Evolutionary conservation across 371 early-diverging fungal species (phyloP).

Genomic region (Catenaria anguillulae): DNA sequence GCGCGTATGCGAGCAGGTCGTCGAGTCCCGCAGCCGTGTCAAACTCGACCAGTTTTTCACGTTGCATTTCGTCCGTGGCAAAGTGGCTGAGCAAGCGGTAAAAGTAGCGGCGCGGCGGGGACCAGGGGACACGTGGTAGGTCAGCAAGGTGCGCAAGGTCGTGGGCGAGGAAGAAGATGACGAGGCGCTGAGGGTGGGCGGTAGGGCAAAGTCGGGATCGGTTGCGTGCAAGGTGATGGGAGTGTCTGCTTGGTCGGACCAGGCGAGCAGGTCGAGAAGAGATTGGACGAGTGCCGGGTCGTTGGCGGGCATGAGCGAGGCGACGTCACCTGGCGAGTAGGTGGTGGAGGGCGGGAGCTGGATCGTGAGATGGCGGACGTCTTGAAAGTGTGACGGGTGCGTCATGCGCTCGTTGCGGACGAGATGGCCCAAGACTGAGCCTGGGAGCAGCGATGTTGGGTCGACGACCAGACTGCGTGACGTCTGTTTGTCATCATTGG

Average conservation of each 20-base stretch:
- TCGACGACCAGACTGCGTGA: too few species aligned
- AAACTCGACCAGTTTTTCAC: constrained; percentile 66
- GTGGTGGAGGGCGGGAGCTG: constrained; percentile 16
- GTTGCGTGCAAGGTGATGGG: constrained; percentile 29
- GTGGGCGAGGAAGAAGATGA: constrained; percentile 16
- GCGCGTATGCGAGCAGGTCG: constrained; percentile 69
- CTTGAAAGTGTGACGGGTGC: constrained; percentile 68
- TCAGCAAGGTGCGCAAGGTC: constrained; percentile 54
- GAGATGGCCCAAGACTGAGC: constrained; percentile 10
- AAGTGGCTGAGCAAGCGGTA: constrained; percentile 74
- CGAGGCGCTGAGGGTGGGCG: too few species aligned
- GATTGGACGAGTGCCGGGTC: constrained; percentile 40
- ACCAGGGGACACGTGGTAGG: background rate
- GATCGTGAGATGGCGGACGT: constrained; percentile 62
- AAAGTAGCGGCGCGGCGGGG: constrained; percentile 61
- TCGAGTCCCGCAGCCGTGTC: constrained; percentile 64
- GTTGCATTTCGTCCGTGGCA: constrained; percentile 47
- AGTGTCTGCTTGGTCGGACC: constrained; percentile 51
- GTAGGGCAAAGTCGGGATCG: constrained; percentile 17
- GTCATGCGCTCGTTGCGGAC: constrained; percentile 47
- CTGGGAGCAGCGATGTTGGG: background rate
- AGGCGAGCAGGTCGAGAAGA: constrained; percentile 52
- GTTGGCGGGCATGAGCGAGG: constrained; percentile 59
- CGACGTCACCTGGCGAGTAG: constrained; percentile 71
- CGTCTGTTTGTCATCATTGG: too few species aligned